Base-by-base conservation (phyloP, 805 yeast genomes). In the Saccharomycopsis babjevae region DNA sequence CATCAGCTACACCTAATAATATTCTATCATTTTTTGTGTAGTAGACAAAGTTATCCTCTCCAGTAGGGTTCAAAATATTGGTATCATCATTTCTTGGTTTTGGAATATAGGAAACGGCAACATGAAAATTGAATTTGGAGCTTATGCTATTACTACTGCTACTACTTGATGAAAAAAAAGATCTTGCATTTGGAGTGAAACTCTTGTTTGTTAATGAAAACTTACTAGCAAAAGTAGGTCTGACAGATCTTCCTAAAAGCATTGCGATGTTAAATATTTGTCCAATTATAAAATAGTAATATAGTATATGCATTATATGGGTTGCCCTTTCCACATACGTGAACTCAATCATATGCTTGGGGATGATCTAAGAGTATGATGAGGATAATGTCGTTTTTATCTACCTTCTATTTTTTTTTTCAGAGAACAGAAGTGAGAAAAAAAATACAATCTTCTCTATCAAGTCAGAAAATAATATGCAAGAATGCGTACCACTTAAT, bases 1-100 rank as follows among this genome's bases (percentile, higher is more conserved):
- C 99, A 73, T 93, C 99, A 5, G 97, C 74, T 3, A 88, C 94
- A 25, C 93, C 96, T n/a, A 84, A 78, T 4, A 86, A 81, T 0
- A 85, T 64, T 34, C 72, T 73, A 2, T 79, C 77, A 20, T 68
- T 71, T 11, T 62, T 61, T 0, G 67, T 64, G 25, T 72, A 72
- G 32, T 84, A 76, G 61, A 88, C 83, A 67, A 78, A 83, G 68
- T 85, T 88, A 68, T 88, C 96, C 68, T 88, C 96, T 3, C 96
- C 96, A 1, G 89, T 79, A 5, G 88, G 83, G 30, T 65, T 58
- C 52, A 64, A 67, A n/a, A 62, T 57, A 70, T 67, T 28, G 63
- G 70, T 65, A 71, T 79, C 76, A 61, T 80, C 79, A 57, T 79
- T 83, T 60, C 94, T 74, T 67, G 83, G 85, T 68, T 88, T 88